These are phyloP conservation scores for Niveomyces coronatus DNA, from an alignment of 2,329 filamentous ascomycete species.

Conservation along the genomic window DNA sequence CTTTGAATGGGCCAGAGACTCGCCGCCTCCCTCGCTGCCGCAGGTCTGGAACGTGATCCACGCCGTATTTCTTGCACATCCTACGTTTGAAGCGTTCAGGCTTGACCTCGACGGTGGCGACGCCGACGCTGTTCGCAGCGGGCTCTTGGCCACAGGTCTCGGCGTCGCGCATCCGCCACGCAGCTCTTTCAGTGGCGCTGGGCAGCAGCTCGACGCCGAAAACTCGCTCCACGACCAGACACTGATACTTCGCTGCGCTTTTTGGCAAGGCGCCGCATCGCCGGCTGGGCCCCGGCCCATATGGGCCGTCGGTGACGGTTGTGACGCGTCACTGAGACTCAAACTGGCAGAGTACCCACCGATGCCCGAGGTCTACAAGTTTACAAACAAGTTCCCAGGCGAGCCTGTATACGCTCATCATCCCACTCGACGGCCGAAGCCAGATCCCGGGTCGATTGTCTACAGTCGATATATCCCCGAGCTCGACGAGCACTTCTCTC, in stretches of 20 bases:
- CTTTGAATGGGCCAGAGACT: constrained; percentile 28
- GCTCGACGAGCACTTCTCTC: constrained; percentile 61
- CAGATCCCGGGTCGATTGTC: constrained; percentile 51
- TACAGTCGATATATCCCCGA: constrained; percentile 71
- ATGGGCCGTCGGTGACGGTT: constrained; percentile 36
- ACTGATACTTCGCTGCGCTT: constrained; percentile 39
- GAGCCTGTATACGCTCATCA: constrained; percentile 38
- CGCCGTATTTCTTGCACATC: constrained; percentile 34
- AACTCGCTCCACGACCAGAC: constrained; percentile 21
- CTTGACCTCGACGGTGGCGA: constrained; percentile 25
- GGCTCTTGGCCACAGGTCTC: constrained; percentile 15
- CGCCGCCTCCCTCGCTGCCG: constrained; percentile 27
- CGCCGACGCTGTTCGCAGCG: constrained; percentile 15
- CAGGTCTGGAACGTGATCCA: constrained; percentile 42
- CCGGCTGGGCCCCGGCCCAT: constrained; percentile 51
- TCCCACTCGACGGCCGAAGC: constrained; percentile 58
- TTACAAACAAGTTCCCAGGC: constrained; percentile 21
- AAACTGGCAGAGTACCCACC: constrained; percentile 28
- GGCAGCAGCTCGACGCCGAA: no score
- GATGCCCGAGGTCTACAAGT: constrained; percentile 30
- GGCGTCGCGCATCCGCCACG: constrained; percentile 15
- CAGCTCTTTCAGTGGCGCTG: no score
- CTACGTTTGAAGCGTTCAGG: constrained; percentile 31
- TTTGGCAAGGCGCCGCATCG: constrained; percentile 58
- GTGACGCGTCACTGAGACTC: constrained; percentile 25